Evolutionary conservation across 768 basidiomycete species (phyloP).

Genomic region (Pisolithus orientalis): DNA sequence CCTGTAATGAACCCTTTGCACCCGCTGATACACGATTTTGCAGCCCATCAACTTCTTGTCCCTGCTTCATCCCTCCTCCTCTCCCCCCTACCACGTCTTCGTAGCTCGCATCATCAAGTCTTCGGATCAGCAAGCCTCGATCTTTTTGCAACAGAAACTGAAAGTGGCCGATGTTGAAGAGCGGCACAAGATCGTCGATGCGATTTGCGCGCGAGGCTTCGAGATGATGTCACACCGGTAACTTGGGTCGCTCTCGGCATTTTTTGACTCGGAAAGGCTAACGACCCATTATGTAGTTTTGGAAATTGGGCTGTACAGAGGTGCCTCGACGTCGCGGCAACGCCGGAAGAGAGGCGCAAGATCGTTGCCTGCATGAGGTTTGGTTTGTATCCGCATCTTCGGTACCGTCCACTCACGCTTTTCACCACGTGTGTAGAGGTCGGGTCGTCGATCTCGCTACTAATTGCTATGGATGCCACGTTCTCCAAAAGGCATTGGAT

Average conservation of each 20-base stretch:
- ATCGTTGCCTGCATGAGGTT: constrained; percentile 86
- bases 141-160: constrained; percentile 85
- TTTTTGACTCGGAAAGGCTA: constrained; percentile 2
- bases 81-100: constrained; percentile 77
- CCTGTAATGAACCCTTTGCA: not conserved
- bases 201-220: constrained; percentile 76
- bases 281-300: constrained; percentile 44
- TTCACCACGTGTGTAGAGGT: constrained; percentile 39
- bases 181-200: constrained; percentile 78
- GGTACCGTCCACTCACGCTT: constrained; percentile 3
- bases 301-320: constrained; percentile 91
- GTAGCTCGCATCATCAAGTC: constrained; percentile 83
- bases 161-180: constrained; percentile 79
- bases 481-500: constrained; percentile 84
- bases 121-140: constrained; percentile 86
- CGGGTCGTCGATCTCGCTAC: constrained; percentile 82
- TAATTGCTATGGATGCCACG: constrained; percentile 87
- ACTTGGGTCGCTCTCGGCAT: constrained; percentile 1
- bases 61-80: constrained; percentile 77
- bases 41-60: constrained; percentile 89
- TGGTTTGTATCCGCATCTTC: constrained; percentile 4
- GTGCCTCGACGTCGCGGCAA: constrained; percentile 76
- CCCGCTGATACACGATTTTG: not conserved
- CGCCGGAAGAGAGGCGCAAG: constrained; percentile 67
- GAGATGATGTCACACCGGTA: constrained; percentile 93